A percentile compares a stretch with the other conserved stretches of the same genome.
phyloP scores from a whole-genome alignment of 176 grass and related monocot species.

The Dendrocalamus sinicus region DNA sequence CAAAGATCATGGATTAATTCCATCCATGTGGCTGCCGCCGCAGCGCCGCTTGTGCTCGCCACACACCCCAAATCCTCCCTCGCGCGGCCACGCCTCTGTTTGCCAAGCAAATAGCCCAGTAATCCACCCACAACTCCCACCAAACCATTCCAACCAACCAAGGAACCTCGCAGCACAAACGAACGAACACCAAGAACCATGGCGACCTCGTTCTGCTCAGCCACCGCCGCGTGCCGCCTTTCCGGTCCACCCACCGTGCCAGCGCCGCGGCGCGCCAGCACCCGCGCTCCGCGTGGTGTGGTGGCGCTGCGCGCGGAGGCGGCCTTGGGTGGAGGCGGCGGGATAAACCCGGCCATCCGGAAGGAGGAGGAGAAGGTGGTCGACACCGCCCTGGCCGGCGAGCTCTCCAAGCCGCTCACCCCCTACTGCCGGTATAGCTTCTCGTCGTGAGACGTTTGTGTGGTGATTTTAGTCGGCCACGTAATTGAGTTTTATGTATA shows the following conservation, averaged over 20 bases:
- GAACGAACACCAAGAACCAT: constrained; percentile 29
- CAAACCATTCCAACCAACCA: constrained; percentile 27
- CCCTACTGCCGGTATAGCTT: constrained; percentile 75
- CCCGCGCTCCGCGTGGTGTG: constrained; percentile 9
- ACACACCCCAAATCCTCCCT: constrained; percentile 47
- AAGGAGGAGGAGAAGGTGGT: constrained; percentile 93
- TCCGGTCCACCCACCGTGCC: not conserved
- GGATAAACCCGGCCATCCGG: constrained; percentile 81
- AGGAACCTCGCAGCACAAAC: not conserved
- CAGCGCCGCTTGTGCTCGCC: constrained; percentile 45
- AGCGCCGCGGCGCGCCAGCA: not conserved
- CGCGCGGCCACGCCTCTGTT: constrained; percentile 12
- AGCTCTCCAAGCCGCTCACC: constrained; percentile 87
- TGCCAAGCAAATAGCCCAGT: not conserved
- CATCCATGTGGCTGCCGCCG: not conserved
- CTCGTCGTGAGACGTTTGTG: not conserved
- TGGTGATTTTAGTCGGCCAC: not conserved
- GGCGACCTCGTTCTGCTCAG: constrained; percentile 47
- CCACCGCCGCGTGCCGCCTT: constrained; percentile 52
- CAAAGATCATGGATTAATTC: not conserved
- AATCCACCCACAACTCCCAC: constrained; percentile 25
- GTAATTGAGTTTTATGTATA: not conserved
- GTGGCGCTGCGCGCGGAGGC: constrained; percentile 67
- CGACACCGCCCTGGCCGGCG: constrained; percentile 71
- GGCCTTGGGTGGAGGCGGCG: constrained; percentile 28